A percentile compares a stretch with the other conserved stretches of the same genome.
These are phyloP conservation scores for Phytopythium mirpurense DNA, from an alignment of 352 stramenopile species.

Conservation along the genomic window DNA sequence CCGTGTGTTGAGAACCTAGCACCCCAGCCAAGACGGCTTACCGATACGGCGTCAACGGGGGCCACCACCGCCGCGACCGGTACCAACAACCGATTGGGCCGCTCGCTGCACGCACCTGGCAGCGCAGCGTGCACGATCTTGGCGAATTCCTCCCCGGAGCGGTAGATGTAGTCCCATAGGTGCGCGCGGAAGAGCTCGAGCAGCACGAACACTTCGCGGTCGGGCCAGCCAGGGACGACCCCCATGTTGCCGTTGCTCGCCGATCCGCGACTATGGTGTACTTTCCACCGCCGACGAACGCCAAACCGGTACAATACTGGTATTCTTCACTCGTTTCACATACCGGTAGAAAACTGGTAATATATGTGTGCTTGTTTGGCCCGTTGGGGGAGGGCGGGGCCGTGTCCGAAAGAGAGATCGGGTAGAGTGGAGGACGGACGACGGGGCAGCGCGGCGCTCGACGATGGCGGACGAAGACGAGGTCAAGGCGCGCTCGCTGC, in stretches of 20 bases:
- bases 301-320: not conserved
- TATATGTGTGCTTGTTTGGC: not conserved
- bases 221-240: constrained; percentile 39
- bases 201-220: constrained; percentile 43
- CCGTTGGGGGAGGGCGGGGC: not conserved
- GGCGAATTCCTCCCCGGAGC: constrained; percentile 35
- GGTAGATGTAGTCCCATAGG: constrained; percentile 60
- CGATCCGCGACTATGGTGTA: not conserved
- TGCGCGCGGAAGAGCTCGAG: constrained; percentile 45
- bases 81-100: no score
- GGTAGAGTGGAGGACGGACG: not conserved
- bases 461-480: constrained; percentile 30
- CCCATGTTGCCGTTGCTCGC: constrained; percentile 19
- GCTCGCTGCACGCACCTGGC: constrained; percentile 16
- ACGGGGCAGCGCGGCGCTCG: not conserved
- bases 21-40: no score
- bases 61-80: no score
- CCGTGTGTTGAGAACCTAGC: no score
- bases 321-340: not conserved
- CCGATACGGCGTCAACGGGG: no score
- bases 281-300: constrained; percentile 1
- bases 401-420: no score
- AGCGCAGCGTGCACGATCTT: constrained; percentile 30
- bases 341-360: not conserved
- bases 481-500: constrained; percentile 59